Base-by-base conservation (phyloP, 2,329 filamentous ascomycete genomes). In the Diaporthe australafricana region DNA sequence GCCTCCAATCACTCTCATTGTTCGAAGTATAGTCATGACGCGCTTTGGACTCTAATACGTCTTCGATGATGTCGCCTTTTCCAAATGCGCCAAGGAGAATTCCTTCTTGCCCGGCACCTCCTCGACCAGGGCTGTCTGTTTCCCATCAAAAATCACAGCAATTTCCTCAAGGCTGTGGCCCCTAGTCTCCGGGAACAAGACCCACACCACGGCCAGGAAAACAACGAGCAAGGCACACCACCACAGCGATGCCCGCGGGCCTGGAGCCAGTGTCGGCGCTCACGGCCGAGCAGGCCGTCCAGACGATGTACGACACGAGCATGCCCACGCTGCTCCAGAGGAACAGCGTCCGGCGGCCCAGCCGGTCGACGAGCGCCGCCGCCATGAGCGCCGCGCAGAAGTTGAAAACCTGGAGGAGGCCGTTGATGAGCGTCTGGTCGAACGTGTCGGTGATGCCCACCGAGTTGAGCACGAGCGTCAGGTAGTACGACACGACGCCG, bases 281-380 rank as follows among this genome's bases (percentile, higher is more conserved):
- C 20, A 78, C 75, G 14, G 82, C 82, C 14, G 81, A 81, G 53
- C 78, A 78, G 0, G 80, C 81, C 2, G 85, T 87, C 81, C 79
- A 81, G 8, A 81, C 76, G 42, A 81, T 77, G 71, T 81, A 83
- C 12, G 77, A 79, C 27, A 79, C 66, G 0, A 82, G 74, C 81
- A 84, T 84, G 50, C 81, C 82, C 48, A 79, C 16, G 27, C 77
- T 74, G 67, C 77, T 79, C 79, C 77, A 77, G 42, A 84, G 75
- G 75, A 84, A 84, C 30, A 86, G 78, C 17, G 80, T 79, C n/a
- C 84, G 79, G 14, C 84, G 80, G n/a, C 84, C 84, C 1, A 84
- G 77, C 17, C 78, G 78, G 67, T 85, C 84, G 6, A 85, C 81
- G 4, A 84, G 76, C 55, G 83, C 80, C 0, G 83, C 83, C 3